A percentile compares a stretch with the other conserved stretches of the same genome.
These are phyloP conservation scores for Punctularia strigosozonata DNA, from an alignment of 768 basidiomycete species.

Conservation along the genomic window DNA sequence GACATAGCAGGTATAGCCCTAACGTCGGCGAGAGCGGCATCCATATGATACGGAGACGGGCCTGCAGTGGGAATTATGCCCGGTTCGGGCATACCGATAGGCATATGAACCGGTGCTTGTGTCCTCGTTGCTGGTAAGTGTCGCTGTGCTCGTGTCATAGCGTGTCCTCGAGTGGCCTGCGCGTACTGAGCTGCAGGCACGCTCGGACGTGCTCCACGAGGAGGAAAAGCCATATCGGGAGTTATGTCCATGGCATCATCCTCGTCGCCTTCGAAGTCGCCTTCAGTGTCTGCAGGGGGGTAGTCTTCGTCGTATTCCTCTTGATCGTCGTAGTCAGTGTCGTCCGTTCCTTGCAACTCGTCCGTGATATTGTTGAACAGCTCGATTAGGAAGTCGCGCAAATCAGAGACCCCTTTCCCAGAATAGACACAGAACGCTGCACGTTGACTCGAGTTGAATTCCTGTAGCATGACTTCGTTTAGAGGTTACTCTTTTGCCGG, in stretches of 20 bases:
- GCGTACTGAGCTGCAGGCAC: not conserved
- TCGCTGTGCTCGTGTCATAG: not conserved
- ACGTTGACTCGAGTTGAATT: constrained; percentile 85
- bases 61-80: not conserved
- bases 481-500: not conserved
- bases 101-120: not conserved
- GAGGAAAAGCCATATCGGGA: not conserved
- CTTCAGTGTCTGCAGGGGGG: constrained; percentile 16
- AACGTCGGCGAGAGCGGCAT: constrained; percentile 4
- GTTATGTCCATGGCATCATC: constrained; percentile 25
- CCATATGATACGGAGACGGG: not conserved
- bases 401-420: constrained; percentile 74
- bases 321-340: constrained; percentile 36
- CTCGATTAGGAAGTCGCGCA: constrained; percentile 70
- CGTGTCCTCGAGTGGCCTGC: not conserved
- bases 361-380: constrained; percentile 68
- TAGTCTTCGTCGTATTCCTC: constrained; percentile 53
- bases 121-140: not conserved
- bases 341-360: constrained; percentile 36
- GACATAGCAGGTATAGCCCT: constrained; percentile 9
- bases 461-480: constrained; percentile 30
- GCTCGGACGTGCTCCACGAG: not conserved
- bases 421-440: constrained; percentile 95
- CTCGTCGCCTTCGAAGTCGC: constrained; percentile 23
- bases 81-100: not conserved